Evolutionary conservation across 2,329 filamentous ascomycete genomes (phyloP).

Genomic region (Calonectria montana): DNA sequence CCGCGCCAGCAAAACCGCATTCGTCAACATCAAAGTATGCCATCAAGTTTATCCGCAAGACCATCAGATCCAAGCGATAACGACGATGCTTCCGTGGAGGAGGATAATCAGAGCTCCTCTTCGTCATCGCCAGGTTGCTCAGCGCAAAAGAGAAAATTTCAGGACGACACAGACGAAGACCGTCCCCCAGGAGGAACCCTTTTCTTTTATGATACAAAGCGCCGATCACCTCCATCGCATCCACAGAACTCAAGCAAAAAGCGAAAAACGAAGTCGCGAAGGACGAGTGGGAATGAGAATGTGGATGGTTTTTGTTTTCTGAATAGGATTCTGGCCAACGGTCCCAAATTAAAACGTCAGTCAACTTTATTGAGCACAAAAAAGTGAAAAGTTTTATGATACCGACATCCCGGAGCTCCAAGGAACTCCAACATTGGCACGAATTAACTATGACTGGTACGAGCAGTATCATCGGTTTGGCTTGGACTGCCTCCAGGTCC

Average conservation of each 20-base stretch:
- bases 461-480: constrained; percentile 35
- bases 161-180: neutral
- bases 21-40: neutral
- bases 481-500: constrained; percentile 33
- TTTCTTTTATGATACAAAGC: neutral
- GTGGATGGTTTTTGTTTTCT: neutral
- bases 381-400: neutral
- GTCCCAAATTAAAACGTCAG: neutral
- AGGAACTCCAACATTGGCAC: constrained; percentile 22
- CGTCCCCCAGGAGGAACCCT: neutral
- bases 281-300: too few species aligned
- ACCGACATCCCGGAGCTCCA: constrained; percentile 33
- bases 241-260: neutral
- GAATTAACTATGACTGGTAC: constrained; percentile 35
- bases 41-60: too few species aligned
- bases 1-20: neutral
- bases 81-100: neutral
- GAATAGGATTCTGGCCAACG: neutral
- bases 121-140: neutral
- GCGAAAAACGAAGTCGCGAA: neutral
- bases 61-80: neutral
- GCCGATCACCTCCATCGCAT: neutral
- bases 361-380: neutral
- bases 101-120: neutral
- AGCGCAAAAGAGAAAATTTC: neutral